These are phyloP conservation scores for Pistacia integerrima DNA, from an alignment of 345 rosid species.

Conservation along the genomic window DNA sequence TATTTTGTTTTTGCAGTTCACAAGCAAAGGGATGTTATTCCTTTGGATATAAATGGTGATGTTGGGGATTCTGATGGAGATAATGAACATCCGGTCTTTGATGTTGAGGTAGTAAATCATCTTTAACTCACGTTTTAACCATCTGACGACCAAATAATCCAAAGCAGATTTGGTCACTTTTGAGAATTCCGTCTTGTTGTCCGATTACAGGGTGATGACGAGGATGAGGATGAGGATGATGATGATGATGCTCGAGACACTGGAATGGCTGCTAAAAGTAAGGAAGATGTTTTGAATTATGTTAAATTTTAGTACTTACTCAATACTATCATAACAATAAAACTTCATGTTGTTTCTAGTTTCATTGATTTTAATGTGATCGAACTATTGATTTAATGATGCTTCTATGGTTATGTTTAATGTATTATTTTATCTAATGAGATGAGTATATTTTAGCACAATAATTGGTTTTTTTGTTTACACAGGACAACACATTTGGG, in stretches of 20 bases:
- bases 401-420: no score
- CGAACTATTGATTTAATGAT: not conserved
- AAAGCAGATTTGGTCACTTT: not conserved
- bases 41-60: conserved; percentile 60
- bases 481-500: not conserved
- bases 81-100: conserved; percentile 72
- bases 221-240: conserved; percentile 36
- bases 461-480: not conserved
- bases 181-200: not conserved
- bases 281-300: conserved; percentile 20
- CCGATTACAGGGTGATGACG: conserved; percentile 21
- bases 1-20: conserved; percentile 55
- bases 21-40: conserved; percentile 81
- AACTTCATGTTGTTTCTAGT: not conserved
- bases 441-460: not conserved
- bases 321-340: not conserved
- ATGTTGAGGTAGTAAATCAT: conserved; percentile 47
- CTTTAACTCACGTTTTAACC: not conserved
- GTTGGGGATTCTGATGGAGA: conserved; percentile 68
- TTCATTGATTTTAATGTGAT: not conserved
- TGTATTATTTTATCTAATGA: not conserved
- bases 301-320: conserved; percentile 1
- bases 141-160: no score
- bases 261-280: conserved; percentile 64
- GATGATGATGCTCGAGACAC: conserved; percentile 38